Conservation (phyloP, 345 rosid species). For the Aurinia saxatilis region DNA sequence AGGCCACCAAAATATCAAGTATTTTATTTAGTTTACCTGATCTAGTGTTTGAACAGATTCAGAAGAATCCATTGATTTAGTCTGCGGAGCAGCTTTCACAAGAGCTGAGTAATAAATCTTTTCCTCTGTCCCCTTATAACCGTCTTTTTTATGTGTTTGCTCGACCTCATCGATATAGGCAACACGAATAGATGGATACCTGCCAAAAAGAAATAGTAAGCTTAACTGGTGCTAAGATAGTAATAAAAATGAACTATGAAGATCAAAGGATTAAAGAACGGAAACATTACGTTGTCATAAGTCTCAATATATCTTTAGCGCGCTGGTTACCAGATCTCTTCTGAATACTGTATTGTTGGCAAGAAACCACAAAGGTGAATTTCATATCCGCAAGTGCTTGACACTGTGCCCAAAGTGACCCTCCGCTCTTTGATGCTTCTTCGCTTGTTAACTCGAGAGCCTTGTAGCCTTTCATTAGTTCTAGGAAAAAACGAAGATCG, state of each 20-base stretch:
- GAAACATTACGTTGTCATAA: conserved; percentile 56
- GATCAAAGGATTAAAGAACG: conserved; percentile 2
- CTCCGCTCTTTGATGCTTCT: conserved; percentile 48
- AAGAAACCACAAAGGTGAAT: conserved; percentile 74
- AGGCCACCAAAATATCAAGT: background rate
- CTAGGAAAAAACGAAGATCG: conserved; percentile 17
- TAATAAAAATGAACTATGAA: conserved; percentile 2
- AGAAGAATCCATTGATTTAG: conserved; percentile 57
- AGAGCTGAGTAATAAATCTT: conserved; percentile 66
- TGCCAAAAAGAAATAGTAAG: conserved; percentile 20
- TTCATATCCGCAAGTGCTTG: conserved; percentile 81
- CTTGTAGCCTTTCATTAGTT: conserved; percentile 62
- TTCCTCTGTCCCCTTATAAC: conserved; percentile 44
- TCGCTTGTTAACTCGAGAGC: conserved; percentile 55
- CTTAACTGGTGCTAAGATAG: background rate
- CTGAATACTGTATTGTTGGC: conserved; percentile 69
- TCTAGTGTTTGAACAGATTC: conserved; percentile 65
- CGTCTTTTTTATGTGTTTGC: conserved; percentile 51
- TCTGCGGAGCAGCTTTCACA: conserved; percentile 57
- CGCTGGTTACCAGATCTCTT: conserved; percentile 64
- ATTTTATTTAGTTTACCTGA: conserved; percentile 36
- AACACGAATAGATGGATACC: conserved; percentile 68
- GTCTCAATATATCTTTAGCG: conserved; percentile 65
- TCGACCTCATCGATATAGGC: conserved; percentile 77
- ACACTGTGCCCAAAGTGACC: conserved; percentile 62